These are phyloP conservation scores for Filobasidium wieringae DNA, from an alignment of 768 basidiomycete species.

Conservation along the genomic window DNA sequence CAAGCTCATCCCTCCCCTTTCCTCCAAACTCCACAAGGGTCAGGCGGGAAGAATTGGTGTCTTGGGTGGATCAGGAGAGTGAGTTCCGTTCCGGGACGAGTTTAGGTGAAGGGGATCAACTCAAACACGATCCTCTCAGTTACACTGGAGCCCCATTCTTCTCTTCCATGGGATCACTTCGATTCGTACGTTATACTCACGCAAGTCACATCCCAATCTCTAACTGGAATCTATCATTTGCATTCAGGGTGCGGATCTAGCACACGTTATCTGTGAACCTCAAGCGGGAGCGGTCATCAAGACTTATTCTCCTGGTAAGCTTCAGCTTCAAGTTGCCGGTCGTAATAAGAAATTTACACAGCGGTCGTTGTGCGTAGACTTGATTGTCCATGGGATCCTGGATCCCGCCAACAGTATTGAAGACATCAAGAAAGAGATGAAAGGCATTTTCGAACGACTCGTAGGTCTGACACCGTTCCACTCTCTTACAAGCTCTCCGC, in stretches of 20 bases:
- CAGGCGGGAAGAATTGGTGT: slow-evolving; percentile 91
- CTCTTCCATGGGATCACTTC: slow-evolving; percentile 76
- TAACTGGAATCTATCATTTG: background rate
- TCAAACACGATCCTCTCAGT: slow-evolving; percentile 41
- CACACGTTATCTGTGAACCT: slow-evolving; percentile 94
- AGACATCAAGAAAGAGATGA: slow-evolving; percentile 32
- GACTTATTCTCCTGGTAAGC: slow-evolving; percentile 63
- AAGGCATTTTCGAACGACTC: slow-evolving; percentile 65
- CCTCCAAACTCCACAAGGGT: slow-evolving; percentile 81
- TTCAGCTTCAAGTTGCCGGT: background rate
- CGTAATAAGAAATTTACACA: background rate
- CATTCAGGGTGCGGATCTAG: slow-evolving; percentile 73
- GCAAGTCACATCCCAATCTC: slow-evolving; percentile 23
- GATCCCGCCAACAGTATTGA: slow-evolving; percentile 52
- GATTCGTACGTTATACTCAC: slow-evolving; percentile 48
- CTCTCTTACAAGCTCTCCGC: background rate
- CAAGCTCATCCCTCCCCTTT: slow-evolving; percentile 77
- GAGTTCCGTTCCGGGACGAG: slow-evolving; percentile 27
- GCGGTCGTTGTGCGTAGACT: slow-evolving; percentile 42
- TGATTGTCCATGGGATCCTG: slow-evolving; percentile 93
- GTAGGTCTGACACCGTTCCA: slow-evolving; percentile 14
- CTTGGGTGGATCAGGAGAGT: slow-evolving; percentile 89
- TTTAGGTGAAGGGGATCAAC: background rate
- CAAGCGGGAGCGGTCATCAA: slow-evolving; percentile 87
- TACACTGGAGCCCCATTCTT: slow-evolving; percentile 97